Evolutionary conservation across 2,329 filamentous ascomycete species (phyloP), one percentile per base, ranked within the genome.

Genomic region (Pseudogymnoascus sp.): DNA sequence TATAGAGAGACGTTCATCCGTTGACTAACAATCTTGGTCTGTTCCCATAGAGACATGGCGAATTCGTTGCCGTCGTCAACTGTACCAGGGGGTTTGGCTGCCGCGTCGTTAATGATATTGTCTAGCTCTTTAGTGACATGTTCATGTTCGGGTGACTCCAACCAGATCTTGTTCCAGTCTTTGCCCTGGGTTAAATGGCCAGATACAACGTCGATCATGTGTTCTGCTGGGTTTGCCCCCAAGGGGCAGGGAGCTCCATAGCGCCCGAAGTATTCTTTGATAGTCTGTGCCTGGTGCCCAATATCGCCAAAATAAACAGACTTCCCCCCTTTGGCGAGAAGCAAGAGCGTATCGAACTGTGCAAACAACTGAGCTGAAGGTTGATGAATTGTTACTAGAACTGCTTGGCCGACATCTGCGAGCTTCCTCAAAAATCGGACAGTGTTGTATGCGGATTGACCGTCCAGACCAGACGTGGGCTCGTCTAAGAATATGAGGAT

Each of bases 121-220:
- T 87, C 80, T 3, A 92, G 87, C 65, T 90, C 83, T 8, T 77
- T 70, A 13, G 81, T 73, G 35, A 88, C 73, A 3, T 75, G 71
- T 0, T 75, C 73, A 63, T 83, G 79, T 66, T 89, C 79, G 0
- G 81, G 75, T 0, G 83, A 90, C n/a, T 77, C 77, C 15, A 79
- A 74, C 88, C 87, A 90, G 63, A 89, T 80, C 35, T 88, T 76
- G 67, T 84, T 85, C 88, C 88, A 90, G 69, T 90, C 79, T 45
- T 65, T 76, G 66, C 66, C 72, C 59, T 73, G 75, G 0, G 76
- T 77, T 0, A 79, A 67, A 21, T 70, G 65, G 0, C 80, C 80
- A 0, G 79, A 81, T 18, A 75, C 73, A 5, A 75, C 74, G 30
- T 68, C 66, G 38, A 68, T 66, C 65, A 68, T 67, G 39, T 64